Conservation (phyloP, 148 eudicot species). For the Vaccinium vitisidaea region DNA sequence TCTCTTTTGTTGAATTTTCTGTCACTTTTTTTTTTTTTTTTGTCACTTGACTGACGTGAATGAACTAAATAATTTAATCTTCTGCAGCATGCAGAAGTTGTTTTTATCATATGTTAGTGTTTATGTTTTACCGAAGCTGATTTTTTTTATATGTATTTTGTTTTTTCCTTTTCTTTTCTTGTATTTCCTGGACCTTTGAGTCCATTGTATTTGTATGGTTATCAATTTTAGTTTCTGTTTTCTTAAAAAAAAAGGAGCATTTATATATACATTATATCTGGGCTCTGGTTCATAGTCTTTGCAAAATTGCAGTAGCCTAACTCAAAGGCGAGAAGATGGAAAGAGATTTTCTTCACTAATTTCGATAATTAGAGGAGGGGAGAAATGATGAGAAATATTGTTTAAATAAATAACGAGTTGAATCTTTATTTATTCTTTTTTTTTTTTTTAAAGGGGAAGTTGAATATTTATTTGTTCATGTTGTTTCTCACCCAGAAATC, state of each 20-base stretch:
- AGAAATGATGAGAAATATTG: not conserved
- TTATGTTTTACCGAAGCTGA: too few relatives aligned
- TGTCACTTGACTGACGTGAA: too few relatives aligned
- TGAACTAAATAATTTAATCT: too few relatives aligned
- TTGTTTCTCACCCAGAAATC: not conserved
- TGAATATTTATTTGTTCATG: not conserved
- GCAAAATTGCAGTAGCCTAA: not conserved
- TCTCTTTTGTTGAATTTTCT: not conserved
- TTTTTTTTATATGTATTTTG: too few relatives aligned
- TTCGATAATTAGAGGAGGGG: not conserved
- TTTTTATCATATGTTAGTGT: too few relatives aligned
- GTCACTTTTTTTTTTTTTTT: not conserved
- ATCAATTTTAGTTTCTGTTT: too few relatives aligned
- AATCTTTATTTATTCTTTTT: too few relatives aligned
- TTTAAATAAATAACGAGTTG: too few relatives aligned
- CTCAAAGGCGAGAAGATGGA: not conserved
- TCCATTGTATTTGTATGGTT: too few relatives aligned
- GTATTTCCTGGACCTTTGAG: too few relatives aligned
- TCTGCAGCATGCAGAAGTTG: not conserved
- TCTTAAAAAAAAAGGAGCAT: too few relatives aligned
- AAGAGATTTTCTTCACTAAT: not conserved
- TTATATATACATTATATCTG: not conserved
- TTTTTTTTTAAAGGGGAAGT: not conserved
- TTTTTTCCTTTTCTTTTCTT: too few relatives aligned
- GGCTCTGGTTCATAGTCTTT: not conserved